These are phyloP conservation scores for Trichoderma semiorbis DNA, from an alignment of 2,329 filamentous ascomycete species.

Conservation along the genomic window DNA sequence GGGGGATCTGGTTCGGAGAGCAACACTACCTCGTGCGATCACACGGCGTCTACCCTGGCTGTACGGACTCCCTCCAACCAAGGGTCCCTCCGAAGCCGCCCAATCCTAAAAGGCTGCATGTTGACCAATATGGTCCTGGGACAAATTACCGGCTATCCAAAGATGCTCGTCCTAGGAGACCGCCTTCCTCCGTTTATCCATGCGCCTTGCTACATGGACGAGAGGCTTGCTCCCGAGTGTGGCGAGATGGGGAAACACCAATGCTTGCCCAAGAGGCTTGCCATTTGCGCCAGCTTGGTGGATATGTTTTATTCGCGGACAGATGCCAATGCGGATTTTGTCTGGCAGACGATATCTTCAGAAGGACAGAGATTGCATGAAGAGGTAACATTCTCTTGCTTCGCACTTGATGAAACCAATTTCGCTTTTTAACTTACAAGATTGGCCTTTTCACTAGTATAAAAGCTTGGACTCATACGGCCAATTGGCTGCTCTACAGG, in stretches of 20 bases:
- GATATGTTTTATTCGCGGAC: slow-evolving; percentile 5
- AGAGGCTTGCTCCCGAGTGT: neutral
- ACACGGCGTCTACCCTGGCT: neutral
- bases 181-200: slow-evolving; percentile 5
- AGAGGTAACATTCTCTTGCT: neutral
- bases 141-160: slow-evolving; percentile 2
- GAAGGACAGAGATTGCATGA: slow-evolving; percentile 1
- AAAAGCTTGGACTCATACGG: neutral
- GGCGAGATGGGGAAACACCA: slow-evolving; percentile 7
- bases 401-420: neutral
- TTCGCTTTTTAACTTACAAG: neutral
- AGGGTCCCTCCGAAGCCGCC: neutral
- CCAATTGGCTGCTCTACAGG: neutral
- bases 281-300: slow-evolving; percentile 4
- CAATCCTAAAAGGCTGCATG: slow-evolving; percentile 9
- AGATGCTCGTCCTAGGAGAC: slow-evolving; percentile 4
- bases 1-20: neutral
- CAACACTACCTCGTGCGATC: neutral
- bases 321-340: neutral
- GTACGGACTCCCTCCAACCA: neutral
- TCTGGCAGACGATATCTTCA: slow-evolving; percentile 2
- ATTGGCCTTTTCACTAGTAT: neutral
- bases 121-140: slow-evolving; percentile 1
- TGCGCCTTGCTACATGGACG: slow-evolving; percentile 3
- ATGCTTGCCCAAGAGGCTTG: slow-evolving; percentile 5